Evolutionary conservation across 331 rosid genomes (phyloP).

Genomic region (Telfairia occidentalis): DNA sequence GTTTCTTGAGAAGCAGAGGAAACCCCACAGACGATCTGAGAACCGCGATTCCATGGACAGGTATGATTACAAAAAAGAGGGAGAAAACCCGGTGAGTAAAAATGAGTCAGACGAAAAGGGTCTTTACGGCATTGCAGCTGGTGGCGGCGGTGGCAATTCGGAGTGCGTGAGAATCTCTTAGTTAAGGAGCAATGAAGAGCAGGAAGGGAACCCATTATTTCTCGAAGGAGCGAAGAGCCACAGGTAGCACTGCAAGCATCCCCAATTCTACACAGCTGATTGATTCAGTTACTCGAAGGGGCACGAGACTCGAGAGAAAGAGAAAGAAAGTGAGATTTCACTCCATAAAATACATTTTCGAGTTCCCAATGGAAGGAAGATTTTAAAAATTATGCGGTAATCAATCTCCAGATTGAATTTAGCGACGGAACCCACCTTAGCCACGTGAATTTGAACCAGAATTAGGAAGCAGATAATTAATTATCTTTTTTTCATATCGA

Average conservation of each 20-base stretch:
- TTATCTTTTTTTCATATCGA: neutral
- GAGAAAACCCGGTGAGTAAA: neutral
- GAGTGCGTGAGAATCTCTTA: neutral
- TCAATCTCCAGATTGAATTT: neutral
- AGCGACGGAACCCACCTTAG: neutral
- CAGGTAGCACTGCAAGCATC: neutral
- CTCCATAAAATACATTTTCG: neutral
- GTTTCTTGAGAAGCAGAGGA: slow-evolving; percentile 5
- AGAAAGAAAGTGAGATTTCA: neutral
- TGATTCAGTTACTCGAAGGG: too few relatives aligned
- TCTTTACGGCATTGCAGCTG: neutral
- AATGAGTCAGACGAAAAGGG: neutral
- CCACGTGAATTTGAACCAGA: slow-evolving; percentile 5
- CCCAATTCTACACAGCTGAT: neutral
- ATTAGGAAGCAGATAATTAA: neutral
- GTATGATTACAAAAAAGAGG: neutral
- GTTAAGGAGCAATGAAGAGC: neutral
- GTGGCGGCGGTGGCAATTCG: neutral
- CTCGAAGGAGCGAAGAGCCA: neutral
- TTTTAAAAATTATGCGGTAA: neutral
- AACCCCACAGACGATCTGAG: slow-evolving; percentile 11
- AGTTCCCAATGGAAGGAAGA: neutral
- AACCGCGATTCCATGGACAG: neutral
- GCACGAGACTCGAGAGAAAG: neutral
- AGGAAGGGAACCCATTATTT: slow-evolving; percentile 11